Evolutionary conservation across 2,329 filamentous ascomycete genomes (phyloP).

Genomic region (Aspergillus fumigatus): DNA sequence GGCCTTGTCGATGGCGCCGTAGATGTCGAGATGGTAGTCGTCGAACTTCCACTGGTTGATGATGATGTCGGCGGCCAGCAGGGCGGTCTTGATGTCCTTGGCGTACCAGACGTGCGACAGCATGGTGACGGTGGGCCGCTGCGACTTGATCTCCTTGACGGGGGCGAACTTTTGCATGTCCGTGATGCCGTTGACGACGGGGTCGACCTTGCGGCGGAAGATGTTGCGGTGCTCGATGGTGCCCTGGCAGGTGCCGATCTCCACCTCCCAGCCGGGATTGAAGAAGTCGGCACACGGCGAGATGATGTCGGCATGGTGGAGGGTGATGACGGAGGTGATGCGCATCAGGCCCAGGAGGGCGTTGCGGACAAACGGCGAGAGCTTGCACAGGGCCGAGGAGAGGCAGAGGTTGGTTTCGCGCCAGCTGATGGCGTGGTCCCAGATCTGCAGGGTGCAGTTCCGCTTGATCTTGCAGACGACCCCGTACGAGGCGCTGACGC

Average conservation of each 20-base stretch:
- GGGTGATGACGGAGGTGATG: constrained; percentile 44
- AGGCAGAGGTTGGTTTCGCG: constrained; percentile 51
- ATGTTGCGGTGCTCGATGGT: constrained; percentile 53
- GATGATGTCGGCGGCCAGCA: constrained; percentile 61
- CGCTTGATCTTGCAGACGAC: constrained; percentile 59
- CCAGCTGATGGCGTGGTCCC: constrained; percentile 62
- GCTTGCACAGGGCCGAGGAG: constrained; percentile 47
- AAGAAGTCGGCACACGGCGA: constrained; percentile 58
- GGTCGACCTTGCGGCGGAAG: constrained; percentile 58
- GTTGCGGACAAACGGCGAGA: constrained; percentile 48
- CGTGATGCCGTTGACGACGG: constrained; percentile 61
- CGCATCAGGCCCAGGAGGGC: constrained; percentile 46
- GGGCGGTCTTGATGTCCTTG: constrained; percentile 62
- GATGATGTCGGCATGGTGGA: constrained; percentile 56
- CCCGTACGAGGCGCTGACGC: constrained; percentile 57
- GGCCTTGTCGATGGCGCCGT: constrained; percentile 60
- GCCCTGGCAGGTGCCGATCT: constrained; percentile 57
- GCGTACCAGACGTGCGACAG: constrained; percentile 52
- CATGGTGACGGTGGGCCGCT: constrained; percentile 61
- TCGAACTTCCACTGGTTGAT: constrained; percentile 63
- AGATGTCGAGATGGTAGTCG: constrained; percentile 60
- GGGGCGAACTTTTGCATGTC: constrained; percentile 61
- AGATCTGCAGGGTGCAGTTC: constrained; percentile 57
- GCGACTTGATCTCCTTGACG: constrained; percentile 55
- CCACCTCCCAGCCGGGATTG: constrained; percentile 61